A percentile compares a stretch with the other conserved stretches of the same genome.
Conservation (phyloP, 768 basidiomycete genomes). For the Pholiota molesta region DNA sequence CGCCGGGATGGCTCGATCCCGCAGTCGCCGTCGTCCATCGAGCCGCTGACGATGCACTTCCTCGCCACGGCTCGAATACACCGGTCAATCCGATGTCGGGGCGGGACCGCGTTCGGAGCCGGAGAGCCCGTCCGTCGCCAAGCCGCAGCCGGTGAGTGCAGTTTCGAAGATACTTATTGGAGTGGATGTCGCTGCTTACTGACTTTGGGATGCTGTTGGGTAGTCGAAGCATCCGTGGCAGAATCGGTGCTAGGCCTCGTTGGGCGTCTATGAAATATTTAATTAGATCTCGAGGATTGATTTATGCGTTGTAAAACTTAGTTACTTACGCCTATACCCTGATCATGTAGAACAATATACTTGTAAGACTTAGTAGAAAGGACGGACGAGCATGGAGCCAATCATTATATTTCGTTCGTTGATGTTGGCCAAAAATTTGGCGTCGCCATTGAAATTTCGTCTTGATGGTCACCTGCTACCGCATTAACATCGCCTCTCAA, state of each 20-base stretch:
- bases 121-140: slow-evolving; percentile 5
- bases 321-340: neutral
- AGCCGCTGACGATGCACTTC: slow-evolving; percentile 19
- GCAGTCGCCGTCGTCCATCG: slow-evolving; percentile 24
- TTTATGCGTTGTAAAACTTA: too few species aligned
- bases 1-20: slow-evolving; percentile 26
- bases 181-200: neutral
- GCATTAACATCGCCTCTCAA: too few species aligned
- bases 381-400: too few species aligned
- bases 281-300: too few species aligned
- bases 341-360: neutral
- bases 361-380: slow-evolving; percentile 1
- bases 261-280: neutral
- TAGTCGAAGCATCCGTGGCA: neutral
- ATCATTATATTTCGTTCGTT: neutral
- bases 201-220: too few species aligned
- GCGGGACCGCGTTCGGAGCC: neutral
- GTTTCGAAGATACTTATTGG: neutral
- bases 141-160: slow-evolving; percentile 15
- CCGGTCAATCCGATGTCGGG: neutral
- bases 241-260: neutral
- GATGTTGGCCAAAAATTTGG: too few species aligned
- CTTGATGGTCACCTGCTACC: too few species aligned
- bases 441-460: too few species aligned
- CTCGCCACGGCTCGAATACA: neutral